Conservation (phyloP, 2,329 filamentous ascomycete genomes). For the Alternaria sp. region DNA sequence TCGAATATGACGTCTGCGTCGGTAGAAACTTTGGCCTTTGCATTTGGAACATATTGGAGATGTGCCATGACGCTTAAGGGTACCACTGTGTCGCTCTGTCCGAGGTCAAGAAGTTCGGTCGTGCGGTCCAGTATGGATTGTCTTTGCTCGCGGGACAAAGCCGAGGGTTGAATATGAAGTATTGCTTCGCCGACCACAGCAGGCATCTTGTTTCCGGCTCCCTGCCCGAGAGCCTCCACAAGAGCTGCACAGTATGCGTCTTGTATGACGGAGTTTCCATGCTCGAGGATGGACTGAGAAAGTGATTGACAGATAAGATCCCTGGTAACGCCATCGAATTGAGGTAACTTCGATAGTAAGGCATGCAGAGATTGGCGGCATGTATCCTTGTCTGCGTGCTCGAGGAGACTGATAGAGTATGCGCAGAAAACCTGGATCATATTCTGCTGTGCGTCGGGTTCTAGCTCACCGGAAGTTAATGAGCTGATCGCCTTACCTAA, state of each 20-base stretch:
- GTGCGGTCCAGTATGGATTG: slow-evolving; percentile 41
- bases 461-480: slow-evolving; percentile 21
- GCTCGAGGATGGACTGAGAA: slow-evolving; percentile 29
- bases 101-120: slow-evolving; percentile 20
- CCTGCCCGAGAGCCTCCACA: slow-evolving; percentile 16
- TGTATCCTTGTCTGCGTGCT: slow-evolving; percentile 21
- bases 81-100: slow-evolving; percentile 8
- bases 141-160: slow-evolving; percentile 40
- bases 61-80: slow-evolving; percentile 37
- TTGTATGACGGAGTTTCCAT: slow-evolving; percentile 24
- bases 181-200: slow-evolving; percentile 24
- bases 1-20: slow-evolving; percentile 33
- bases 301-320: slow-evolving; percentile 24
- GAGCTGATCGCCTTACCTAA: slow-evolving; percentile 31
- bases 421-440: slow-evolving; percentile 37
- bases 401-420: slow-evolving; percentile 33
- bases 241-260: slow-evolving; percentile 29
- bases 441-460: slow-evolving; percentile 18
- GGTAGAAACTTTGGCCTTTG: slow-evolving; percentile 42
- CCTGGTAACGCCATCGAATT: slow-evolving; percentile 7
- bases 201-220: slow-evolving; percentile 8
- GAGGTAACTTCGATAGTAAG: slow-evolving; percentile 26
- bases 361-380: slow-evolving; percentile 22
- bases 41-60: slow-evolving; percentile 45
- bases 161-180: slow-evolving; percentile 29